Evolutionary conservation across 2,329 filamentous ascomycete genomes (phyloP).

Genomic region (Fusarium xylarioides): DNA sequence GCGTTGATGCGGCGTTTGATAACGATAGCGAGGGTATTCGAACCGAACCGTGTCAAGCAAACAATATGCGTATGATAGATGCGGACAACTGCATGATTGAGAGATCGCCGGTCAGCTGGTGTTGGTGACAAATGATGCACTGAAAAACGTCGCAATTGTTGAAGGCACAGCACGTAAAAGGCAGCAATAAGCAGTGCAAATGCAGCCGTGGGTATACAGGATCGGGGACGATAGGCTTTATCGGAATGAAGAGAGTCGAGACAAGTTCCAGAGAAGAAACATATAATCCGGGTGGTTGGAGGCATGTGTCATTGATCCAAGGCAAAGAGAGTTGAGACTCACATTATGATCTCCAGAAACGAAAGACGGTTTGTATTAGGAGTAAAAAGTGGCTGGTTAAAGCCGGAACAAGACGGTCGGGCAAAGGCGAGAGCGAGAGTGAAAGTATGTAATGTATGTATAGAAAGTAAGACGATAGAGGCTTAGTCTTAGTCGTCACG

Average conservation of each 20-base stretch:
- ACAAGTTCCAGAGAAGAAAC: slow-evolving; percentile 11
- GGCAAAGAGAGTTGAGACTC: slow-evolving; percentile 46
- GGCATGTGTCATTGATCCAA: slow-evolving; percentile 42
- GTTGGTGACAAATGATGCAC: slow-evolving; percentile 21
- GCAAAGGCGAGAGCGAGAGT: slow-evolving; percentile 33
- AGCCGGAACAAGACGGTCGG: slow-evolving; percentile 36
- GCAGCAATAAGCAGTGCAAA: background rate
- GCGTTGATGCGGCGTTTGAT: slow-evolving; percentile 15
- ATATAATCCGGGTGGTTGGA: slow-evolving; percentile 43
- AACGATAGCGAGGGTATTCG: slow-evolving; percentile 34
- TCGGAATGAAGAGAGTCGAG: slow-evolving; percentile 15
- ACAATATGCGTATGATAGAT: slow-evolving; percentile 33
- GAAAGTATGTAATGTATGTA: slow-evolving; percentile 30
- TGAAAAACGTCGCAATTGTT: slow-evolving; percentile 23
- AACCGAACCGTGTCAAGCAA: slow-evolving; percentile 38
- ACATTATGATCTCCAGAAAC: slow-evolving; percentile 49
- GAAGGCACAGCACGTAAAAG: slow-evolving; percentile 3
- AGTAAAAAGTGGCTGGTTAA: slow-evolving; percentile 39
- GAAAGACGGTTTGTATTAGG: slow-evolving; percentile 41
- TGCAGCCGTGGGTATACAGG: slow-evolving; percentile 6
- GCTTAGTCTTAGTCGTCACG: background rate
- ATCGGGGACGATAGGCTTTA: slow-evolving; percentile 34
- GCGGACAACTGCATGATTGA: slow-evolving; percentile 43
- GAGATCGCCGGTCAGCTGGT: slow-evolving; percentile 34
- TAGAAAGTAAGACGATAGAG: slow-evolving; percentile 12